These are phyloP conservation scores for Gigaspora rosea DNA, from an alignment of 192 early-diverging fungal species.

Conservation along the genomic window DNA sequence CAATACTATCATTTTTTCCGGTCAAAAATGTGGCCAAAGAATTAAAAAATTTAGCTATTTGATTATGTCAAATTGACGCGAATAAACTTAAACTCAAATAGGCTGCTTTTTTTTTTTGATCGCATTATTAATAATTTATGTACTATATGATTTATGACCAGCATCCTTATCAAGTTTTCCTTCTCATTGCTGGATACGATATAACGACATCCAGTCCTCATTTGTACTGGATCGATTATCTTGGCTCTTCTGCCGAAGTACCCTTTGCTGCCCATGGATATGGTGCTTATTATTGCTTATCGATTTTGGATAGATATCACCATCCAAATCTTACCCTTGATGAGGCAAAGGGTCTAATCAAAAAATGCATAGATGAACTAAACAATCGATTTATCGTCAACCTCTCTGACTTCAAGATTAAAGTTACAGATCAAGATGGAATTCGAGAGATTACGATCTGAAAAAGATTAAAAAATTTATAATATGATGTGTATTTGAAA, in stretches of 20 bases:
- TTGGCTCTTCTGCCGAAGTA: constrained; percentile 74
- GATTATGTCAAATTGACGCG: too few relatives aligned
- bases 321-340: constrained; percentile 76
- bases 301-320: constrained; percentile 93
- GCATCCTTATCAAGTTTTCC: constrained; percentile 87
- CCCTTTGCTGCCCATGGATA: constrained; percentile 92
- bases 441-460: constrained; percentile 65
- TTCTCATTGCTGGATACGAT: constrained; percentile 86
- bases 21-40: neutral
- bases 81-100: too few relatives aligned
- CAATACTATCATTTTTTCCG: neutral
- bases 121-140: neutral
- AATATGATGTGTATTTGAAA: too few relatives aligned
- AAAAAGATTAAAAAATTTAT: too few relatives aligned
- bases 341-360: constrained; percentile 80
- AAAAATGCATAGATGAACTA: constrained; percentile 83
- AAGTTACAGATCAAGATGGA: constrained; percentile 87
- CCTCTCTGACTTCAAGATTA: constrained; percentile 79
- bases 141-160: constrained; percentile 34
- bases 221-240: constrained; percentile 93
- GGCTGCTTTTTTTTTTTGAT: neutral
- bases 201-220: constrained; percentile 68
- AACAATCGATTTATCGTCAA: constrained; percentile 83
- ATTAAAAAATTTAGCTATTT: neutral
- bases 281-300: constrained; percentile 86